Conservation (phyloP, 1,139 yeast genomes). For the Pichia sp. region DNA sequence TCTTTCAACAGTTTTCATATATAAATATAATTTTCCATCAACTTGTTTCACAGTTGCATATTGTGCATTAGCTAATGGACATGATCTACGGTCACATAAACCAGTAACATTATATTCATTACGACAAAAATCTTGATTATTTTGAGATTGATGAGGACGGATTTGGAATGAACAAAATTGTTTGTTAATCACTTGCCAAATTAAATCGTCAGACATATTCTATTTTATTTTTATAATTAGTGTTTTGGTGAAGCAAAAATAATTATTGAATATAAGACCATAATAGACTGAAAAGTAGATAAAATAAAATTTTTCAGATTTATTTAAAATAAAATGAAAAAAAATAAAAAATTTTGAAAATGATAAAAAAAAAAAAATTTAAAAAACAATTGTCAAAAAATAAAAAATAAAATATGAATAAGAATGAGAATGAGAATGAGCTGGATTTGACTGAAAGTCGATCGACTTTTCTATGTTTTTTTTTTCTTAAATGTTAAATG, state of each 20-base stretch:
- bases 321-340: no score
- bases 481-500: no score
- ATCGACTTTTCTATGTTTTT: no score
- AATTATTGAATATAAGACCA: no score
- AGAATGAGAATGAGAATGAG: no score
- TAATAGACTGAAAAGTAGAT: no score
- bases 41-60: constrained; percentile 91
- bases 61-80: constrained; percentile 93
- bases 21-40: constrained; percentile 81
- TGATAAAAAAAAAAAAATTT: no score
- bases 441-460: no score
- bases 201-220: constrained; percentile 29
- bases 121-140: constrained; percentile 52
- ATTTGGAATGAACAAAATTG: constrained; percentile 57
- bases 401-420: no score
- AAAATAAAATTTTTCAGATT: no score
- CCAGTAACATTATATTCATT: constrained; percentile 69
- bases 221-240: not conserved
- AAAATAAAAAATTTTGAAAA: no score
- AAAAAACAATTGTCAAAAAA: no score
- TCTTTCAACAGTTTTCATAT: constrained; percentile 97
- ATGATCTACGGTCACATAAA: constrained; percentile 83
- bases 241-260: not conserved
- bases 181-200: constrained; percentile 57
- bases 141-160: constrained; percentile 38